phyloP scores from a whole-genome alignment of 192 early-diverging fungal species.

The Podila clonocystis region DNA sequence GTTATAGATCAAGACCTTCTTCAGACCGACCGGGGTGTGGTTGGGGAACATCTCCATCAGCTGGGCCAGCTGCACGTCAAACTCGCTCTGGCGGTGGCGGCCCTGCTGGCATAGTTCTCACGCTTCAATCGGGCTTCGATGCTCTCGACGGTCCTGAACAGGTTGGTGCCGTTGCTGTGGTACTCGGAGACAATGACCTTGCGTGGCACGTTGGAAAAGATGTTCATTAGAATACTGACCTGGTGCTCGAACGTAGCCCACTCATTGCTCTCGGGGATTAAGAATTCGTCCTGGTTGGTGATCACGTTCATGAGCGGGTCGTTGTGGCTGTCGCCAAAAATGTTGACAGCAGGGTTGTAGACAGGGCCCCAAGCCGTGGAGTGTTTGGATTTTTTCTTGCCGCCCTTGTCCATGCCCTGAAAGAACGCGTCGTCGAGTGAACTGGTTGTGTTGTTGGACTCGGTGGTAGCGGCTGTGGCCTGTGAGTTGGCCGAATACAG shows the following conservation, averaged over 20 bases:
- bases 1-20: constrained; percentile 47
- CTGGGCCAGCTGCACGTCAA: constrained; percentile 41
- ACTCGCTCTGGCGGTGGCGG: constrained; percentile 25
- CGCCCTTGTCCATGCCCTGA: constrained; percentile 8
- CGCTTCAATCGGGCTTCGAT: constrained; percentile 25
- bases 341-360: not conserved
- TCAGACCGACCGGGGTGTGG: constrained; percentile 35
- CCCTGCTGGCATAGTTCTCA: constrained; percentile 13
- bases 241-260: constrained; percentile 52
- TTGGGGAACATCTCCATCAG: constrained; percentile 51
- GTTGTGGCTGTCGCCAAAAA: constrained; percentile 9
- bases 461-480: constrained; percentile 3
- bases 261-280: constrained; percentile 47
- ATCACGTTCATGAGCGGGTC: constrained; percentile 25
- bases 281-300: constrained; percentile 34
- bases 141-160: constrained; percentile 44
- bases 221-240: constrained; percentile 39
- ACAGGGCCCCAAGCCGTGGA: constrained; percentile 12
- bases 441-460: not conserved
- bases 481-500: constrained; percentile 10
- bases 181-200: constrained; percentile 40
- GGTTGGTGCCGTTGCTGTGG: constrained; percentile 30
- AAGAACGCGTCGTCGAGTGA: constrained; percentile 40
- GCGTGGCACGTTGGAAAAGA: constrained; percentile 39
- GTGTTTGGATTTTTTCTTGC: constrained; percentile 10